A percentile compares a stretch with the other conserved stretches of the same genome.
Conservation (phyloP, 2,329 filamentous ascomycete species). For the Thermochaetoides dissita region DNA sequence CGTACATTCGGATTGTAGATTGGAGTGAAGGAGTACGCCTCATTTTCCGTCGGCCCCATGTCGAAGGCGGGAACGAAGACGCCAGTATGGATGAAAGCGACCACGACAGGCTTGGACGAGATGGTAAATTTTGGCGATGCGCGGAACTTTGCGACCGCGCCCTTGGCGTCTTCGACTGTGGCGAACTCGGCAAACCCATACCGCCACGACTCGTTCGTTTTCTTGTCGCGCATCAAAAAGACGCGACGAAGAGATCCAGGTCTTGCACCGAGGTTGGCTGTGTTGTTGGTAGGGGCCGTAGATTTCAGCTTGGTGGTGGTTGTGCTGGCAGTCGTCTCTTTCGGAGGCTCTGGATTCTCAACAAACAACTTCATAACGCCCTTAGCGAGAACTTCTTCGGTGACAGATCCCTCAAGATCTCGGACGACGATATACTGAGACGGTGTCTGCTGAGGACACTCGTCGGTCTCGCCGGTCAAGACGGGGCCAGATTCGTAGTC, state of each 20-base stretch:
- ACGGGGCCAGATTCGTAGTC: conserved; percentile 21
- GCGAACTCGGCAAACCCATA: conserved; percentile 79
- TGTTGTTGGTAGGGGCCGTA: conserved; percentile 40
- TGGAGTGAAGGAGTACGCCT: conserved; percentile 54
- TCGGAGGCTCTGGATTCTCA: conserved; percentile 36
- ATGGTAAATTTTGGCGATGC: conserved; percentile 66
- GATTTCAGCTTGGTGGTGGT: conserved; percentile 41
- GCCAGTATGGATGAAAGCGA: conserved; percentile 69
- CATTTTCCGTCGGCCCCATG: conserved; percentile 37
- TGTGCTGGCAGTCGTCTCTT: conserved; percentile 27
- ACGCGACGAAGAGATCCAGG: conserved; percentile 64
- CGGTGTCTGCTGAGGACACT: conserved; percentile 34
- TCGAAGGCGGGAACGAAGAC: conserved; percentile 66
- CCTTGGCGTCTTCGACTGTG: conserved; percentile 60
- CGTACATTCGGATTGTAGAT: conserved; percentile 53
- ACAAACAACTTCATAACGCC: conserved; percentile 61
- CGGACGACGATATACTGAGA: conserved; percentile 68
- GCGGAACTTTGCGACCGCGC: conserved; percentile 57
- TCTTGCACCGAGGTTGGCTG: conserved; percentile 52
- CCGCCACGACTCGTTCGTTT: conserved; percentile 58
- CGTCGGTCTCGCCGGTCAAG: conserved; percentile 29
- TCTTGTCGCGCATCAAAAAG: conserved; percentile 60
- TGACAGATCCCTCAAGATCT: conserved; percentile 55
- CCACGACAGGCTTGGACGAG: conserved; percentile 54
- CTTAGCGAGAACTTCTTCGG: conserved; percentile 57